A percentile compares a stretch with the other conserved stretches of the same genome.
phyloP scores from a whole-genome alignment of 2,329 filamentous ascomycete species.

The Stemphylium vesicarium region DNA sequence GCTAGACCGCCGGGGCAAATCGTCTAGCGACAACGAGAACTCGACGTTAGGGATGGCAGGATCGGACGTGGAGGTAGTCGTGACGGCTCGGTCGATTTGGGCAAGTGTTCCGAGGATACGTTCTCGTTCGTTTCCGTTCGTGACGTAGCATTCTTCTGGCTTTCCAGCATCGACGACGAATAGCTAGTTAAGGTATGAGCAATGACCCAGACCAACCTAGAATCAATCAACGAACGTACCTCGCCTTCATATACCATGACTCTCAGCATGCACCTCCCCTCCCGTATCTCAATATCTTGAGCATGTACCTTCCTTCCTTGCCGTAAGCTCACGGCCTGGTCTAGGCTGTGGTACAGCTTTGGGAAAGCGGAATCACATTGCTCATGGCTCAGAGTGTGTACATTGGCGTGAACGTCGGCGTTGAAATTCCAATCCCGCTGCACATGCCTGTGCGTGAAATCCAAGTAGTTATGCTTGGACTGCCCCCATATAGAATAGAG shows the following conservation, averaged over 20 bases:
- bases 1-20: constrained; percentile 40
- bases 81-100: constrained; percentile 40
- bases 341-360: constrained; percentile 40
- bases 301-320: constrained; percentile 35
- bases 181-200: constrained; percentile 27
- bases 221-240: constrained; percentile 21
- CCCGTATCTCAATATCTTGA: constrained; percentile 37
- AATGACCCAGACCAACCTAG: not conserved
- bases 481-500: constrained; percentile 40
- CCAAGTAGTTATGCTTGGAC: constrained; percentile 24
- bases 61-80: constrained; percentile 35
- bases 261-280: constrained; percentile 42
- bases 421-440: constrained; percentile 34
- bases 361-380: constrained; percentile 44
- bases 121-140: constrained; percentile 44
- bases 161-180: constrained; percentile 41
- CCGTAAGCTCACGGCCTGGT: constrained; percentile 31
- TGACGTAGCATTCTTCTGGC: constrained; percentile 42
- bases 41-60: constrained; percentile 40
- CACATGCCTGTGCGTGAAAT: constrained; percentile 5
- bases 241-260: constrained; percentile 41
- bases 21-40: constrained; percentile 42
- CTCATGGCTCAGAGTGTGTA: constrained; percentile 41
- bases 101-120: constrained; percentile 44
- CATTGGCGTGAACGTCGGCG: constrained; percentile 39